Base-by-base conservation (phyloP, 208 protist genomes). In the Leptomonas pyrrhocoris region DNA sequence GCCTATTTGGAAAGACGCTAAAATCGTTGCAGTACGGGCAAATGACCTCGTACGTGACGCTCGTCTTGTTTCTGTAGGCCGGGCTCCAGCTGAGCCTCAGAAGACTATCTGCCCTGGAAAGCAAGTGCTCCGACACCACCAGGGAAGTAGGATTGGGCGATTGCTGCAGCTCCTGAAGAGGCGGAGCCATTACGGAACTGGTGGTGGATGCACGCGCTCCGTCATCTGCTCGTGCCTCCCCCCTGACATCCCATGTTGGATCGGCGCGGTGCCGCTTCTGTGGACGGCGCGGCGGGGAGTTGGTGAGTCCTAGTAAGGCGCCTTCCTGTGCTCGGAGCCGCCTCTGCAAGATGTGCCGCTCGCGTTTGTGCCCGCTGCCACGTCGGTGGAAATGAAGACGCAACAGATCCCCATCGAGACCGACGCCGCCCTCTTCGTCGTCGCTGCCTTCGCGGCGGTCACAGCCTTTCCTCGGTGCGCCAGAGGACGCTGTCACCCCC, bases 1-100 rank as follows among this genome's bases (percentile, higher is more conserved):
- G 58, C 28, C 71, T 73, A n/a, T 56, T 84, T 9, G 61, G 27
- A 51, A 90, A 91, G 1, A 70, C 43, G 6, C 53, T 69, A 46
- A 75, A 62, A 53, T 87, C 88, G 48, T 66, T 53, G 54, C 77
- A 85, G 53, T 86, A 85, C 11, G 84, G 83, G 69, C 85, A 90
- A 12, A 73, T 58, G 27, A 70, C 56, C n/a, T 59, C 56, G 50
- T 36, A 60, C 0, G 46, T 54, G n/a, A 49, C 64, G 43, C 50
- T 28, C 23, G 21, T 27, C 23, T 38, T 60, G 19, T 28, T 54
- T 23, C 34, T 16, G 43, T 48, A 15, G 18, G 46, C 2, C 9
- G 21, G 54, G 21, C 58, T 46, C 56, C 54, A 51, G 8, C 49
- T 45, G 27, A 46, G 46, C 11, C 19, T 50, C 1, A 71, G 40